phyloP scores from a whole-genome alignment of 306 rosid species.

The Spatholobus suberectus region DNA sequence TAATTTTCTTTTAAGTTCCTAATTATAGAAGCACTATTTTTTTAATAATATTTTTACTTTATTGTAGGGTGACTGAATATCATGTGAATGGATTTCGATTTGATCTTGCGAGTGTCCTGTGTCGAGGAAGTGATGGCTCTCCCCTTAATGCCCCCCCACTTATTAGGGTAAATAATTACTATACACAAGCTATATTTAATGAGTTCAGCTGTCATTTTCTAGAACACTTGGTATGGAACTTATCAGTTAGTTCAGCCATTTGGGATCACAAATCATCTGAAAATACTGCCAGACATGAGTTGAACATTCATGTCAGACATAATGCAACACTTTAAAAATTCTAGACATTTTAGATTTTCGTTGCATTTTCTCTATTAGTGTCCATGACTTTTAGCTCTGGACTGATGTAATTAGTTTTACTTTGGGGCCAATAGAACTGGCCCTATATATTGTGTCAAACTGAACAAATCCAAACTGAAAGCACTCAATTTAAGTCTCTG shows the following conservation, averaged over 20 bases:
- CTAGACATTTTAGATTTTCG: constrained; percentile 12
- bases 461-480: constrained; percentile 4
- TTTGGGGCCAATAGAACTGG: neutral
- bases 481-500: neutral
- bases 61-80: constrained; percentile 87
- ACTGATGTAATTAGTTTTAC: neutral
- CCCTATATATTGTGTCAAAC: constrained; percentile 15
- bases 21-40: neutral
- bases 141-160: constrained; percentile 85
- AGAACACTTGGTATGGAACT: constrained; percentile 13
- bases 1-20: neutral
- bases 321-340: constrained; percentile 2
- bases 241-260: constrained; percentile 11
- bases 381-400: constrained; percentile 17
- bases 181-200: constrained; percentile 13
- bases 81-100: constrained; percentile 98
- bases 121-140: constrained; percentile 90
- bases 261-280: constrained; percentile 23
- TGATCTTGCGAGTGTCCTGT: constrained; percentile 92
- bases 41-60: constrained; percentile 30
- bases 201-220: neutral
- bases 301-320: neutral
- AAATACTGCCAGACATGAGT: neutral
- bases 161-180: constrained; percentile 65
- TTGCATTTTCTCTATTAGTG: neutral